Percentiles rank a stretch among this genome's conserved stretches.
These are phyloP conservation scores for Trichomonas gallinae DNA, from an alignment of 208 protist genomes.

Conservation along the genomic window DNA sequence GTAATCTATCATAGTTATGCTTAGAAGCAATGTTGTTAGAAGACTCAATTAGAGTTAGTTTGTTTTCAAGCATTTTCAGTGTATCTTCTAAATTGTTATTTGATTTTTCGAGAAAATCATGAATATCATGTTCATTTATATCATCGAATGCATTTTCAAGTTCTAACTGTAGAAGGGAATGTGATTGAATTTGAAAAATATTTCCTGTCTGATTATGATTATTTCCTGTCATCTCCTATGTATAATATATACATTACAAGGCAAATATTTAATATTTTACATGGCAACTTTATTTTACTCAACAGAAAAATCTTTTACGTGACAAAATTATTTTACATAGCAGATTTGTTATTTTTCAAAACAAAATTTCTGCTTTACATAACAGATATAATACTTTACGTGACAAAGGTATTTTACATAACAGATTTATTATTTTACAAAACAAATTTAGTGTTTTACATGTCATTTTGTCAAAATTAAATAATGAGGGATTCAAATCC, in stretches of 20 bases:
- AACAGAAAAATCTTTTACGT: too few species aligned
- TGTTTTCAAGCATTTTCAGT: background rate
- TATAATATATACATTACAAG: too few species aligned
- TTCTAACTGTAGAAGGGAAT: background rate
- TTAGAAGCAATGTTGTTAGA: background rate
- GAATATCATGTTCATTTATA: background rate
- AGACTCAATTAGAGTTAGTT: background rate
- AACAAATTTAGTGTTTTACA: background rate
- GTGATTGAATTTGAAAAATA: too few species aligned
- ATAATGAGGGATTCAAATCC: background rate
- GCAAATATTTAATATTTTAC: too few species aligned
- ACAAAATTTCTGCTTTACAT: too few species aligned
- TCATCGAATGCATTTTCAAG: background rate
- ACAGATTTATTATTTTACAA: background rate
- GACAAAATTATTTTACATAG: too few species aligned
- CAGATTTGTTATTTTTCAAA: too few species aligned
- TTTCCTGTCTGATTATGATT: too few species aligned
- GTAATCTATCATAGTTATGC: background rate
- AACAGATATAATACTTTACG: too few species aligned
- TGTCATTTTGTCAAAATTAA: background rate
- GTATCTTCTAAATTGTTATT: background rate
- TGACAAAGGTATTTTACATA: background rate
- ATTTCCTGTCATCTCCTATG: too few species aligned
- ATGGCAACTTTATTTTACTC: too few species aligned
- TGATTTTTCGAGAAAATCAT: background rate